A percentile compares a stretch with the other conserved stretches of the same genome.
Evolutionary conservation across 495 filamentous ascomycete species (phyloP).

Genomic region (Penicillium tannophilum): DNA sequence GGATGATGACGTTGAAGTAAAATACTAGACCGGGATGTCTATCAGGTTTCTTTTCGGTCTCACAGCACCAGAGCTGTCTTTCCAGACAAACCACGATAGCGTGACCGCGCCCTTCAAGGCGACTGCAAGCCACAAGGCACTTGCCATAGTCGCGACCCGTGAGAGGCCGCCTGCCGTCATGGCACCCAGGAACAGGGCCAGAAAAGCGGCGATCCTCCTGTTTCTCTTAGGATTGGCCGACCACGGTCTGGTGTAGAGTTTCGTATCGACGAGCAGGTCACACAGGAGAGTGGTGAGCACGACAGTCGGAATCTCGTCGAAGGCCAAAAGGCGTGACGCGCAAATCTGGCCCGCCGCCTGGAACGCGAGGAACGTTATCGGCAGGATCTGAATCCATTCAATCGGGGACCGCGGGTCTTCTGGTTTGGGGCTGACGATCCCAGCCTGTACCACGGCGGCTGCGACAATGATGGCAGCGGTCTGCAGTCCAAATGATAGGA

Average conservation of each 20-base stretch:
- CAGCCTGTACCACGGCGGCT: constrained; percentile 52
- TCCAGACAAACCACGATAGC: constrained; percentile 37
- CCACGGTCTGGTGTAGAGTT: constrained; percentile 24
- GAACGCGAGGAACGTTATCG: constrained; percentile 64
- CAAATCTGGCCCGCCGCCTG: constrained; percentile 71
- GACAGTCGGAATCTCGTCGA: constrained; percentile 70
- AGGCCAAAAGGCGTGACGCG: constrained; percentile 58
- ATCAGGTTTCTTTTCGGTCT: too few relatives aligned
- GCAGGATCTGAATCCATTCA: constrained; percentile 39
- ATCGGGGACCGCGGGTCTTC: constrained; percentile 39
- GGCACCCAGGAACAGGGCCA: constrained; percentile 39
- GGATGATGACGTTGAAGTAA: too few relatives aligned
- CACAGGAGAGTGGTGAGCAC: constrained; percentile 69
- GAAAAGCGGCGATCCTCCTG: constrained; percentile 34
- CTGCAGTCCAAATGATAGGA: constrained; percentile 59
- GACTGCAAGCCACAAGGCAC: constrained; percentile 43
- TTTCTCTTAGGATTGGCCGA: constrained; percentile 37
- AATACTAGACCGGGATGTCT: too few relatives aligned
- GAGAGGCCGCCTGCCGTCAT: constrained; percentile 43
- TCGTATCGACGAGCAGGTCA: constrained; percentile 52
- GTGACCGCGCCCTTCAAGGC: constrained; percentile 38
- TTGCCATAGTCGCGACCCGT: constrained; percentile 30
- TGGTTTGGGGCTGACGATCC: constrained; percentile 37
- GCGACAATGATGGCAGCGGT: constrained; percentile 53
- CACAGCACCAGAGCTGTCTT: background rate